Conservation (phyloP, 495 filamentous ascomycete species). For the Chaetomium fimeti region DNA sequence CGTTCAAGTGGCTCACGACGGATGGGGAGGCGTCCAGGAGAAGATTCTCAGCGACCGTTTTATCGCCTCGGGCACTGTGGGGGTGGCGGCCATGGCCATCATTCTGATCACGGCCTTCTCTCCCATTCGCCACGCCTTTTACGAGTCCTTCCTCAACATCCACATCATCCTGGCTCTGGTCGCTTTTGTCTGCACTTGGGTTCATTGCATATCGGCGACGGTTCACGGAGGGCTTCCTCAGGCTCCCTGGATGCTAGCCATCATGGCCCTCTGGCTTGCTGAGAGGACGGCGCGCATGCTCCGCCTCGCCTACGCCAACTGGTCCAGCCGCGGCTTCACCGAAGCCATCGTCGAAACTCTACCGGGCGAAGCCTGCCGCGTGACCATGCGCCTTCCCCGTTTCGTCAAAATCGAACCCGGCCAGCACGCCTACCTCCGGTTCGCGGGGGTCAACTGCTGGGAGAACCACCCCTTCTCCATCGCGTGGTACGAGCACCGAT, state of each 20-base stretch:
- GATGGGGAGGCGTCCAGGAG: constrained; percentile 59
- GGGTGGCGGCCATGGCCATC: constrained; percentile 56
- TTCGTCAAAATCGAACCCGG: constrained; percentile 77
- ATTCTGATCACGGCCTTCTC: constrained; percentile 65
- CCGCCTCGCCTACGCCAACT: constrained; percentile 70
- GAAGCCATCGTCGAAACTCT: constrained; percentile 72
- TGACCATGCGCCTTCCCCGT: constrained; percentile 76
- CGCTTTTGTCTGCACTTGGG: constrained; percentile 61
- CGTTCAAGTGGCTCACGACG: constrained; percentile 62
- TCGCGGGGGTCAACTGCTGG: constrained; percentile 71
- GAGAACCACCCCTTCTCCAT: constrained; percentile 93
- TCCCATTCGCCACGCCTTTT: constrained; percentile 86
- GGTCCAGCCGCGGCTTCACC: constrained; percentile 57
- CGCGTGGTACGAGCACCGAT: constrained; percentile 66
- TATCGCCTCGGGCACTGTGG: constrained; percentile 52
- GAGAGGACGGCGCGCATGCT: constrained; percentile 70
- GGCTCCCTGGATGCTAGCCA: constrained; percentile 62
- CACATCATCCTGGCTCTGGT: constrained; percentile 71
- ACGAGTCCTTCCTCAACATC: constrained; percentile 85
- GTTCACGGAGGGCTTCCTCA: constrained; percentile 56
- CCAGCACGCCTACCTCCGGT: constrained; percentile 85
- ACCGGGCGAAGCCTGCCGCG: constrained; percentile 76
- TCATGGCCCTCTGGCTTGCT: constrained; percentile 71
- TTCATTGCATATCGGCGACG: constrained; percentile 58
- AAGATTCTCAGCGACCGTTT: constrained; percentile 55